phyloP scores from a whole-genome alignment of 2,329 filamentous ascomycete genomes.

The Cryphonectria parasitica region DNA sequence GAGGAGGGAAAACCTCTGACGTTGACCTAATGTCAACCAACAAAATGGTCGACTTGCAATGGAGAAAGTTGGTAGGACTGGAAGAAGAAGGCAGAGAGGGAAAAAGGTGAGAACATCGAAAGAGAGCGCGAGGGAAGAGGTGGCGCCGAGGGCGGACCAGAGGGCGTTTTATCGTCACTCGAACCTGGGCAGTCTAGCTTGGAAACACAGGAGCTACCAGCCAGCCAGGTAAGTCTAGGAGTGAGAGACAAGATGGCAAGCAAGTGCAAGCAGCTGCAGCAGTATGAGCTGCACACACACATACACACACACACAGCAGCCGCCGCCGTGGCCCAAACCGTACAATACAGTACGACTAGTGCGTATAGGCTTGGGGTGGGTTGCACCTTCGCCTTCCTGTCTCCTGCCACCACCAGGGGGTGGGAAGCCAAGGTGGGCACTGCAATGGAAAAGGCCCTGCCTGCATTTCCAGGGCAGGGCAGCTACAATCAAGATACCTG shows the following conservation, averaged over 20 bases:
- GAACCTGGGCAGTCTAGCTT: slow-evolving; percentile 1
- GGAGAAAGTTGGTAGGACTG: slow-evolving; percentile 14
- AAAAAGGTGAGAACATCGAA: slow-evolving; percentile 23
- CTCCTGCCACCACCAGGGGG: neutral
- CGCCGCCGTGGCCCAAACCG: neutral
- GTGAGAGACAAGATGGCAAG: neutral
- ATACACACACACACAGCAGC: neutral
- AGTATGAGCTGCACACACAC: neutral
- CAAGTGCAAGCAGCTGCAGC: neutral
- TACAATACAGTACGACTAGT: neutral
- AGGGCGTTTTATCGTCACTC: slow-evolving; percentile 26
- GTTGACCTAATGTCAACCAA: slow-evolving; percentile 25
- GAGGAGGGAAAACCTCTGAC: slow-evolving; percentile 26
- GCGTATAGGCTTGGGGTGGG: slow-evolving; percentile 5
- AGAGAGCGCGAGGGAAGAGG: slow-evolving; percentile 23
- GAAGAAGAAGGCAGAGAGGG: slow-evolving; percentile 13
- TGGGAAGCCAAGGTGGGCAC: neutral
- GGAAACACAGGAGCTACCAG: neutral
- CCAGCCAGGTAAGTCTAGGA: neutral
- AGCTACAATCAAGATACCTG: slow-evolving; percentile 21
- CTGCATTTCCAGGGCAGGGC: slow-evolving; percentile 9
- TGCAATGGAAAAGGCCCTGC: slow-evolving; percentile 12
- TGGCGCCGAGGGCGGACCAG: slow-evolving; percentile 24
- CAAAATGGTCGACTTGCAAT: neutral
- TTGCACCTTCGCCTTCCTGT: slow-evolving; percentile 3